Conservation (phyloP, 2,329 filamentous ascomycete species). For the Clathrospora elynae region DNA sequence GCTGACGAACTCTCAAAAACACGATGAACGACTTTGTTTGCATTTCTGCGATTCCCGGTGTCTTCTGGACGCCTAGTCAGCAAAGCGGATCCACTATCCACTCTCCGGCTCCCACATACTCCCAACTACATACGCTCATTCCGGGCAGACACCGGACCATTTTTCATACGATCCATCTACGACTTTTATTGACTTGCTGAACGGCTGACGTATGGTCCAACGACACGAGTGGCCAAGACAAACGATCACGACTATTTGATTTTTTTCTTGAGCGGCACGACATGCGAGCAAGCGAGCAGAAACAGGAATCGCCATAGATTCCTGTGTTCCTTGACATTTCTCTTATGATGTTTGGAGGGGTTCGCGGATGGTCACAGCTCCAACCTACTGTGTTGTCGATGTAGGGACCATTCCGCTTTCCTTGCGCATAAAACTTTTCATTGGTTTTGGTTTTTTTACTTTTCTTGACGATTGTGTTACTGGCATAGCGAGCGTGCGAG, state of each 20-base stretch:
- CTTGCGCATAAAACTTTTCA: no score
- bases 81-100: conserved; percentile 27
- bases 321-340: conserved; percentile 17
- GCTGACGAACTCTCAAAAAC: conserved; percentile 39
- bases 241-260: conserved; percentile 19
- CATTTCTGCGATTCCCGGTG: conserved; percentile 48
- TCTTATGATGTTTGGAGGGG: conserved; percentile 17
- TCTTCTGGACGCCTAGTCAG: conserved; percentile 43
- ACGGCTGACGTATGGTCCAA: conserved; percentile 40
- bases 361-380: conserved; percentile 14
- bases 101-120: conserved; percentile 20
- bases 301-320: conserved; percentile 8
- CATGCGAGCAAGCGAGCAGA: conserved; percentile 14
- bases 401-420: conserved; percentile 1
- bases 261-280: no score
- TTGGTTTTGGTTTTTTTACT: conserved; percentile 9
- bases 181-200: conserved; percentile 28
- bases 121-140: conserved; percentile 42
- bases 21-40: conserved; percentile 40
- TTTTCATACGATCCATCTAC: conserved; percentile 33
- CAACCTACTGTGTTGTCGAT: conserved; percentile 13
- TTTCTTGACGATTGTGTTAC: conserved; percentile 46
- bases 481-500: conserved; percentile 46
- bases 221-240: conserved; percentile 37
- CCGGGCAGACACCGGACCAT: conserved; percentile 23